Conservation (phyloP, 495 filamentous ascomycete species). For the Aspergillus homomorphus region DNA sequence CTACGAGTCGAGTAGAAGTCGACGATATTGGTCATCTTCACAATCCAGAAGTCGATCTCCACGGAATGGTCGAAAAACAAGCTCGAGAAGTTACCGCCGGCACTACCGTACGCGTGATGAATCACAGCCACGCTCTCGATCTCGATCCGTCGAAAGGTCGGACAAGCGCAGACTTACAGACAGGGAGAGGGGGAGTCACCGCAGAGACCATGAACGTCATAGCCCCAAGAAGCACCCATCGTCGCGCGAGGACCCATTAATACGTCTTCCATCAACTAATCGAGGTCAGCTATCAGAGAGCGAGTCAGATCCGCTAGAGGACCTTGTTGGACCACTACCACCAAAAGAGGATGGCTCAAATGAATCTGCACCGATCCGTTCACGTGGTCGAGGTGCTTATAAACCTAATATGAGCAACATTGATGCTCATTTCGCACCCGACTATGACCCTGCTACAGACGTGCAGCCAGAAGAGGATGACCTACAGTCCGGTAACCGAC, state of each 20-base stretch:
- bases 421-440: constrained; percentile 71
- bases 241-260: constrained; percentile 1
- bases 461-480: constrained; percentile 55
- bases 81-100: constrained; percentile 23
- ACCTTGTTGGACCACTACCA: constrained; percentile 77
- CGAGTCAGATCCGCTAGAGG: constrained; percentile 76
- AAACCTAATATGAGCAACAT: constrained; percentile 59
- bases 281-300: constrained; percentile 16
- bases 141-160: constrained; percentile 22
- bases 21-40: constrained; percentile 30
- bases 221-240: constrained; percentile 9
- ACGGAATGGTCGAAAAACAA: constrained; percentile 18
- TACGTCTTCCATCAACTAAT: background rate
- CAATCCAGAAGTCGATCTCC: constrained; percentile 38
- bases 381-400: constrained; percentile 75
- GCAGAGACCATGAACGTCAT: constrained; percentile 13
- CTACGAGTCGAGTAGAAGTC: constrained; percentile 21
- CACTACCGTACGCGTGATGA: constrained; percentile 28
- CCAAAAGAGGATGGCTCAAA: constrained; percentile 39
- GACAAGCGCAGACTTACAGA: constrained; percentile 15
- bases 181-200: constrained; percentile 3
- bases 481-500: constrained; percentile 19
- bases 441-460: constrained; percentile 76
- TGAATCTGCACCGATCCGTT: constrained; percentile 38
- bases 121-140: constrained; percentile 28